Evolutionary conservation across 2,329 filamentous ascomycete genomes (phyloP), one percentile per base, ranked within the genome.

Genomic region (Botrytis elliptica): DNA sequence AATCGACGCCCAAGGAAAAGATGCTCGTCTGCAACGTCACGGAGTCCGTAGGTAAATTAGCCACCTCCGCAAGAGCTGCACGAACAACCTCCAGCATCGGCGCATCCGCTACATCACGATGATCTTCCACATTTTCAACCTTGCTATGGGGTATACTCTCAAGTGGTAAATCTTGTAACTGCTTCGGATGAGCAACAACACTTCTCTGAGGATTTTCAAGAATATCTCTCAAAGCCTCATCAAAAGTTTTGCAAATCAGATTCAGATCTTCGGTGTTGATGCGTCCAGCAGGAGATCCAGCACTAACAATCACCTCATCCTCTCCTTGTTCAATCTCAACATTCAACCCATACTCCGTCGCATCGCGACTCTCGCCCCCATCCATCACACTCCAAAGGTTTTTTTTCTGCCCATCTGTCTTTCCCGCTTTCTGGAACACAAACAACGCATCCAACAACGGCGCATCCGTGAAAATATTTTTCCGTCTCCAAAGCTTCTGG

Each of bases 291-390:
- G 68, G 68, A 38, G 68, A 70, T n/a, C 38, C 68, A 25, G 68
- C 40, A 59, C 38, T 42, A 12, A 70, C 38, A 7, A 49, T 60
- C 1, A 70, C n/a, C 33, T 62, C 55, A 36, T 70, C 55, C 16
- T 18, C 20, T 44, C 55, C 68, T 38, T 70, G 68, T 14, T 60
- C 52, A 33, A 60, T 38, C 38, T 70, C 68, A 22, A 70, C 68
- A 44, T 70, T 70, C 7, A 70, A 36, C 22, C 68, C 55, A 62
- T 70, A 70, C n/a, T 70, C 68, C n/a, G 68, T 70, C 33, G 68
- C 40, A 36, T 62, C 68, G 33, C 68, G 40, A 70, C 22, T 42
- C 46, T 70, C 68, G 14, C 44, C 55, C 5, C n/a, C 25, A n/a
- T 70, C 68, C 18, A 70, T 33, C 8, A 57, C 16, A 3, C 40